A percentile compares a stretch with the other conserved stretches of the same genome.
Evolutionary conservation across 441 rosid genomes (phyloP).

Genomic region (Hura crepitans): DNA sequence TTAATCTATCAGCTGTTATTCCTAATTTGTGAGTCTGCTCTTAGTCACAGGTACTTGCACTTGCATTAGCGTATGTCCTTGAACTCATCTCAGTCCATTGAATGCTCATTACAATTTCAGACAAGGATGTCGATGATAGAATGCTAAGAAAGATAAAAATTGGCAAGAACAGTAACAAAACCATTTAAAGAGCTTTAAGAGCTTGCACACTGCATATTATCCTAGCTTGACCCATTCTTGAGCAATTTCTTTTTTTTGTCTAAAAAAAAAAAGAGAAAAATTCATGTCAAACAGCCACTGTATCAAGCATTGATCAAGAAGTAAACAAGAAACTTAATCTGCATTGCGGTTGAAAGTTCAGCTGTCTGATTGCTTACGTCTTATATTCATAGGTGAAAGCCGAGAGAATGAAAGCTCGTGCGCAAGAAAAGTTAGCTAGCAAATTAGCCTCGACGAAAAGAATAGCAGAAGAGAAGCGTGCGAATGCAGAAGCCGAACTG

Average conservation of each 20-base stretch:
- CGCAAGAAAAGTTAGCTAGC: constrained; percentile 59
- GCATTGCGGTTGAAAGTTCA: background rate
- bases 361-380: background rate
- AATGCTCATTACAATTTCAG: too few species aligned
- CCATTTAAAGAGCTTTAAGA: too few species aligned
- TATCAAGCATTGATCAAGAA: background rate
- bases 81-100: too few species aligned
- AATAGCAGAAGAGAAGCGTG: constrained; percentile 75
- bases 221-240: background rate
- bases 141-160: too few species aligned
- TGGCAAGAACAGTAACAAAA: too few species aligned
- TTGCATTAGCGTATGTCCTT: background rate
- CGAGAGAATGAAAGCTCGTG: constrained; percentile 76
- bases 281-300: background rate
- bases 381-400: constrained; percentile 54
- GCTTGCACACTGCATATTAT: background rate
- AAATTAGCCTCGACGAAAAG: constrained; percentile 67
- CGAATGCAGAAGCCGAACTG: constrained; percentile 73
- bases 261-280: too few species aligned
- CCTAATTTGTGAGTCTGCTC: background rate
- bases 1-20: background rate
- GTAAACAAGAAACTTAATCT: background rate
- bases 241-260: background rate
- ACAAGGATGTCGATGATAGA: too few species aligned
- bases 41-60: background rate